phyloP scores from a whole-genome alignment of 257 asterid genomes.

The Ligustrum vulgare region DNA sequence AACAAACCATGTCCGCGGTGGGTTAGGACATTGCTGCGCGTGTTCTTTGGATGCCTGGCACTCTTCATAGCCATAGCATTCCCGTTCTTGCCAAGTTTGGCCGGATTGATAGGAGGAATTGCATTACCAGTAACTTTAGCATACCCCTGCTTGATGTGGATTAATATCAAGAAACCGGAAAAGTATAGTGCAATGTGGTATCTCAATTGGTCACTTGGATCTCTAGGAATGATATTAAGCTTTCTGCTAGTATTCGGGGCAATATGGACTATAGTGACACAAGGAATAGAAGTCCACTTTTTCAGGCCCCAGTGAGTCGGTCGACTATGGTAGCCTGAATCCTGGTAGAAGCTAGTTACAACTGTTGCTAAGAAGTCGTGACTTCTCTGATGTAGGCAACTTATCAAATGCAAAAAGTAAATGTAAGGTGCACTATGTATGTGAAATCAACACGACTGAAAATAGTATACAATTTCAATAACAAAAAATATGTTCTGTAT shows the following conservation, averaged over 20 bases:
- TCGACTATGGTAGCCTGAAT: background rate
- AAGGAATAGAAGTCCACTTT: constrained; percentile 67
- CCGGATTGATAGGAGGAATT: constrained; percentile 76
- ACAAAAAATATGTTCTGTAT: background rate
- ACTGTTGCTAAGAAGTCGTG: background rate
- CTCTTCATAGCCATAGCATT: constrained; percentile 80
- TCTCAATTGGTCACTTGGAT: constrained; percentile 72
- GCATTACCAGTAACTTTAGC: constrained; percentile 83
- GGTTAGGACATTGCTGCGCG: constrained; percentile 54
- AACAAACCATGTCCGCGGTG: constrained; percentile 82
- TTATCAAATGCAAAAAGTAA: background rate
- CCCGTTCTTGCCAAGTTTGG: constrained; percentile 72
- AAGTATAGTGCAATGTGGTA: constrained; percentile 57
- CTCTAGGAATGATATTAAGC: constrained; percentile 62
- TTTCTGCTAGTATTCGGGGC: constrained; percentile 65
- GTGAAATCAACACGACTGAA: background rate
- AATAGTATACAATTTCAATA: background rate
- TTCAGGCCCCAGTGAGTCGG: constrained; percentile 59
- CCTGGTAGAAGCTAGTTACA: background rate
- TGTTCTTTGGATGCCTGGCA: constrained; percentile 73
- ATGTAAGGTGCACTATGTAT: background rate
- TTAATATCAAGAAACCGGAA: constrained; percentile 57
- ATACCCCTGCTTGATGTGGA: constrained; percentile 89
- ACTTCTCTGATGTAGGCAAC: background rate
- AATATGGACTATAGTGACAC: constrained; percentile 67